These are phyloP conservation scores for Aspergillus ibericus DNA, from an alignment of 2,329 filamentous ascomycete genomes.

Conservation along the genomic window DNA sequence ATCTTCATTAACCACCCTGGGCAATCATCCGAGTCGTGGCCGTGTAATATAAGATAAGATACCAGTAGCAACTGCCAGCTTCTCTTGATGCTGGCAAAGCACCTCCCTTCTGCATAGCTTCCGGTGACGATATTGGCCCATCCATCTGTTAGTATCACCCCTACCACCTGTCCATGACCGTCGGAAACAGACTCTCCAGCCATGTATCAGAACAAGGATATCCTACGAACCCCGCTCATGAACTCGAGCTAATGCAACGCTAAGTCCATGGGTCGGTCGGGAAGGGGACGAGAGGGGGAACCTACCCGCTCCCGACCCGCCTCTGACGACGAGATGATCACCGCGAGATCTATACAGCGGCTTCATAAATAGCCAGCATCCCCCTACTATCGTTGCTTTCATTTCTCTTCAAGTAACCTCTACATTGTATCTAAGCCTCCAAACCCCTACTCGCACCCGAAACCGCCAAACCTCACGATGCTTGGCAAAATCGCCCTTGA, in stretches of 20 bases:
- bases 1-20: no score
- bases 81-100: no score
- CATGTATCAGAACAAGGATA: background rate
- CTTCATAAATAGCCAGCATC: no score
- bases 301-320: constrained; percentile 6
- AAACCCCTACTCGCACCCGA: background rate
- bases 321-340: background rate
- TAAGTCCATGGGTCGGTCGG: background rate
- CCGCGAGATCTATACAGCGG: no score
- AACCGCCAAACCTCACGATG: constrained; percentile 41
- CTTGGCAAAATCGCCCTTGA: constrained; percentile 63
- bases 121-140: background rate
- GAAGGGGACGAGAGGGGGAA: constrained; percentile 3
- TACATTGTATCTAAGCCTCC: background rate
- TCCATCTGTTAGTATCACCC: background rate
- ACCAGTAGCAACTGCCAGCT: no score
- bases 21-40: no score
- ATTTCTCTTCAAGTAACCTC: no score
- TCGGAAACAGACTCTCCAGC: background rate
- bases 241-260: background rate
- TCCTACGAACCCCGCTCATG: background rate
- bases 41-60: no score
- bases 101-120: no score
- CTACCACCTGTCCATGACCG: background rate
- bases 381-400: no score